Percentiles rank a stretch among this genome's conserved stretches.
Evolutionary conservation across 2,329 filamentous ascomycete species (phyloP).

Genomic region (Phaeoacremonium minimum): DNA sequence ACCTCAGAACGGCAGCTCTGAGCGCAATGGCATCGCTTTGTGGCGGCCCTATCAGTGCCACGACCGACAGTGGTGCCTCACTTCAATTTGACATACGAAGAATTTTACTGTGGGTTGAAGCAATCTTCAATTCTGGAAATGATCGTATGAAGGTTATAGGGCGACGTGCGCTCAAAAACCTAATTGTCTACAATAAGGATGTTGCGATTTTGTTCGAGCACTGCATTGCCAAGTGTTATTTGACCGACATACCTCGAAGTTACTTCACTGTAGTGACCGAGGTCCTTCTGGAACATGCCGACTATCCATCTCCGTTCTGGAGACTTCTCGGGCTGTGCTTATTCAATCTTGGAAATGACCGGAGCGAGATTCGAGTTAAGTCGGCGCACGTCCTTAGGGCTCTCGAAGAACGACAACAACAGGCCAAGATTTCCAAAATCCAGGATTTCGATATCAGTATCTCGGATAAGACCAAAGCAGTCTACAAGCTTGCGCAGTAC

Average conservation of each 20-base stretch:
- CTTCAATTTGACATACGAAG: conserved; percentile 89
- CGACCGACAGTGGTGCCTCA: conserved; percentile 80
- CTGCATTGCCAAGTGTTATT: conserved; percentile 87
- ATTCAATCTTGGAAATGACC: conserved; percentile 89
- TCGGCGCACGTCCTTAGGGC: conserved; percentile 76
- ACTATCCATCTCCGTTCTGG: conserved; percentile 85
- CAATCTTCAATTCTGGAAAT: conserved; percentile 87
- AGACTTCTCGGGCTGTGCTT: conserved; percentile 83
- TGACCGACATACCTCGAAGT: conserved; percentile 77
- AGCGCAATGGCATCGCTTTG: conserved; percentile 95
- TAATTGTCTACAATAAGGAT: conserved; percentile 87
- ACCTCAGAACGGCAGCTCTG: conserved; percentile 82
- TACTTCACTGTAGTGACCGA: conserved; percentile 92
- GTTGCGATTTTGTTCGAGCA: conserved; percentile 82
- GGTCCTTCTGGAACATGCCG: conserved; percentile 77
- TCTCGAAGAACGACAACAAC: conserved; percentile 77
- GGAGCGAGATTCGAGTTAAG: conserved; percentile 83
- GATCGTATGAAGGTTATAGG: conserved; percentile 91
- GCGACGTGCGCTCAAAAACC: conserved; percentile 78
- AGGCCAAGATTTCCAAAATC: conserved; percentile 73
- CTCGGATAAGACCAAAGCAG: conserved; percentile 95
- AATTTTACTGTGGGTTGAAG: conserved; percentile 93
- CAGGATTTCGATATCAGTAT: conserved; percentile 98
- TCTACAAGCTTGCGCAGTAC: conserved; percentile 96
- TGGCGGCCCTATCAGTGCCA: conserved; percentile 78